Conservation (phyloP, 306 rosid genomes). For the Macrotyloma uniflorum region DNA sequence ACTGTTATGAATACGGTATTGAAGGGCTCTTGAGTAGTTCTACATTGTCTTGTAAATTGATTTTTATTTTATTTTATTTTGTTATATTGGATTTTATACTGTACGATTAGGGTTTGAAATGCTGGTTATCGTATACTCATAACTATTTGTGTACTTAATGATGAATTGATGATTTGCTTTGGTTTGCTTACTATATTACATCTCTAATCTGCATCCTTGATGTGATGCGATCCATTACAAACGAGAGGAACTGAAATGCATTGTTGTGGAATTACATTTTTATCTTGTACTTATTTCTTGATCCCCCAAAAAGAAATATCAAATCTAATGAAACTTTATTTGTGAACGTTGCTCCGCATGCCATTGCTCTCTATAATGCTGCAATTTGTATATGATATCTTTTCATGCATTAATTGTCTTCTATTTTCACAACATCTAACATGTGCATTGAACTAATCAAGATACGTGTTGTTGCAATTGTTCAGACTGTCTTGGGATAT, state of each 20-base stretch:
- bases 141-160: neutral
- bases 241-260: constrained; percentile 14
- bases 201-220: neutral
- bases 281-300: neutral
- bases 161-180: neutral
- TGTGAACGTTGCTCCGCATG: neutral
- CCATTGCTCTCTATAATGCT: neutral
- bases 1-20: neutral
- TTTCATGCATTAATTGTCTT: neutral
- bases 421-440: neutral
- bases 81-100: neutral
- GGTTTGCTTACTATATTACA: neutral
- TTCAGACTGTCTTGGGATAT: neutral
- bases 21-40: neutral
- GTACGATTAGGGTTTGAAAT: constrained; percentile 2
- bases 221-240: neutral
- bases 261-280: neutral
- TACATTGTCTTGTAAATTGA: neutral
- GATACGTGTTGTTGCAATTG: neutral
- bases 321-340: neutral
- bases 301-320: neutral
- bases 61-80: neutral
- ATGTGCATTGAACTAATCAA: constrained; percentile 20
- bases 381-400: neutral
- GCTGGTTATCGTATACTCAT: neutral